These are phyloP conservation scores for Tothia fuscella DNA, from an alignment of 2,329 filamentous ascomycete genomes.

Conservation along the genomic window DNA sequence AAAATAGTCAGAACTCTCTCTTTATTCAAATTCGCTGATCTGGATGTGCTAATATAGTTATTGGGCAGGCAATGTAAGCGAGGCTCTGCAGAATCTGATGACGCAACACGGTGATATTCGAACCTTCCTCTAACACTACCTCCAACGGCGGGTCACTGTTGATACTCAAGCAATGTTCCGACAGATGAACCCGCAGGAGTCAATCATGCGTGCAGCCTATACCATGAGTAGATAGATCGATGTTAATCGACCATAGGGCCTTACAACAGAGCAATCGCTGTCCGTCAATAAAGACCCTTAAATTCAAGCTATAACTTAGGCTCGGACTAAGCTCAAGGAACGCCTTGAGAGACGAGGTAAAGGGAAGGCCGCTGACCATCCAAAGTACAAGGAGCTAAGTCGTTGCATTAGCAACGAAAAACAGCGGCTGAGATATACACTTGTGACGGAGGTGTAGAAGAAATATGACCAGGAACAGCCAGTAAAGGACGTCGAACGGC, in stretches of 20 bases:
- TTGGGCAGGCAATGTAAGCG: slow-evolving; percentile 20
- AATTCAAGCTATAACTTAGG: slow-evolving; percentile 4
- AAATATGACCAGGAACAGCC: slow-evolving; percentile 3
- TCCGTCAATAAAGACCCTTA: slow-evolving; percentile 7
- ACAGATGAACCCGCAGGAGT: slow-evolving; percentile 3
- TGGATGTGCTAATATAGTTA: no score
- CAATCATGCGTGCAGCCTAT: slow-evolving; percentile 5
- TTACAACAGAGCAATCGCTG: slow-evolving; percentile 9
- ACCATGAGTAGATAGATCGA: slow-evolving; percentile 11
- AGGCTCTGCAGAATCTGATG: slow-evolving; percentile 22
- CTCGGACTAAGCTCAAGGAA: slow-evolving; percentile 1
- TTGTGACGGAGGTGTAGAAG: slow-evolving; percentile 7
- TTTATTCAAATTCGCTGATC: no score
- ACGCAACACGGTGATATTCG: slow-evolving; percentile 16
- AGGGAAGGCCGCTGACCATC: neutral
- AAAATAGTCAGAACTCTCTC: slow-evolving; percentile 22
- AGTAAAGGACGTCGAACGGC: slow-evolving; percentile 1
- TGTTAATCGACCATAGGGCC: slow-evolving; percentile 7
- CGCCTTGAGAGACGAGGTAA: slow-evolving; percentile 5
- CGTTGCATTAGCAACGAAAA: slow-evolving; percentile 5
- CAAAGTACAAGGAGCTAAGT: neutral
- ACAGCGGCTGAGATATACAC: neutral
- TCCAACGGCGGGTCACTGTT: slow-evolving; percentile 8
- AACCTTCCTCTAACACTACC: slow-evolving; percentile 17
- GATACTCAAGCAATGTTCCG: slow-evolving; percentile 4